These are phyloP conservation scores for Pythium sukuiense DNA, from an alignment of 352 stramenopile genomes.

Conservation along the genomic window DNA sequence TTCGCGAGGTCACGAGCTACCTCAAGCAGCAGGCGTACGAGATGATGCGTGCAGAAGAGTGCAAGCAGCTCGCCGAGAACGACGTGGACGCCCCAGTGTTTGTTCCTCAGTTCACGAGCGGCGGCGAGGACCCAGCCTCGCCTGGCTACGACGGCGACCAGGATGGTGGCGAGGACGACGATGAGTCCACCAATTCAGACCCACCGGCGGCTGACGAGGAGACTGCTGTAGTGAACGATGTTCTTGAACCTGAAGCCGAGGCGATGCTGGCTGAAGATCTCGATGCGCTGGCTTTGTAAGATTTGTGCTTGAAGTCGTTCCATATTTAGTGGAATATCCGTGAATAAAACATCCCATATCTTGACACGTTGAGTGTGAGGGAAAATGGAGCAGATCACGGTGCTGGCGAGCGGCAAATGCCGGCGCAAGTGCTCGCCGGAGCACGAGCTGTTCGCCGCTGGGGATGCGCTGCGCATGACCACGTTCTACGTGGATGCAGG, in stretches of 20 bases:
- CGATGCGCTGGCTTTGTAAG: not conserved
- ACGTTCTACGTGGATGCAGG: conserved; percentile 43
- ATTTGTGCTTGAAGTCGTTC: not conserved
- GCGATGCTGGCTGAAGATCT: not conserved
- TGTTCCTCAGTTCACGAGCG: not conserved
- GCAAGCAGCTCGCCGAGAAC: conserved; percentile 5
- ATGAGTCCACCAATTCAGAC: not conserved
- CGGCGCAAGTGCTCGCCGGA: conserved; percentile 52
- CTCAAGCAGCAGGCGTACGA: conserved; percentile 16
- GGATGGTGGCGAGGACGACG: not conserved
- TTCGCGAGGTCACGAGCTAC: conserved; percentile 9
- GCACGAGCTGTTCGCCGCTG: conserved; percentile 45
- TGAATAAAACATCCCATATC: conserved; percentile 5
- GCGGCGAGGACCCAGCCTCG: not conserved
- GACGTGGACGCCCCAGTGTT: conserved; percentile 15
- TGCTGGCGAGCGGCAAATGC: conserved; percentile 47
- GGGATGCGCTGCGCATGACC: conserved; percentile 38
- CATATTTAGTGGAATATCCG: conserved; percentile 22
- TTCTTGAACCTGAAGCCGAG: not conserved
- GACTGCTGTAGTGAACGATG: not conserved
- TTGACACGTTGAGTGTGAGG: not conserved
- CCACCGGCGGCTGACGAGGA: not conserved
- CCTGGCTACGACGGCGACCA: not conserved
- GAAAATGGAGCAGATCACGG: conserved; percentile 35
- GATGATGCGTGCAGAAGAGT: conserved; percentile 14